Base-by-base conservation (phyloP, 768 basidiomycete genomes). In the Podaxis mareebaensis region DNA sequence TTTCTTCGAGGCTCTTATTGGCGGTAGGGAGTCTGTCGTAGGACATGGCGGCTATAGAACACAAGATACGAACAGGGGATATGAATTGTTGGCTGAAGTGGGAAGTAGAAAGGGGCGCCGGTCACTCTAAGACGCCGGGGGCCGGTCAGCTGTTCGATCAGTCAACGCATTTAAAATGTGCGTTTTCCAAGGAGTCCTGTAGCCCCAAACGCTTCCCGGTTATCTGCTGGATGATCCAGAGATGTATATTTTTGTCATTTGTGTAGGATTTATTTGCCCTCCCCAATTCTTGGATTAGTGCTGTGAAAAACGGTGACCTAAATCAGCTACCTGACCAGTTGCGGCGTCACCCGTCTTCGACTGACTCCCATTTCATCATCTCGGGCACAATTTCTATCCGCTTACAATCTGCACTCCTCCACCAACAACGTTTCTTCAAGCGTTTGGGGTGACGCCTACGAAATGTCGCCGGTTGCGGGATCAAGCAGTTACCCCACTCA, bases 1-100 rank as follows among this genome's bases (percentile, higher is more conserved):
- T 81, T 28, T 88, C 86, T 56, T 86, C 82, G n/a, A 73, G 52
- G 55, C 65, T 73, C 60, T 73, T 74, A 26, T 67, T 57, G 38
- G 71, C 61, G 28, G 64, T 59, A 28, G 69, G 70, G 28, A 75
- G 69, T 63, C 77, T 79, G 65, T 70, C 71, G 69, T 82, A 80
- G 20, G 76, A 73, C 77, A 79, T 78, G 53, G 44, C 66, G 30
- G 69, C 22, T 36, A 39, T 52, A 36, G 42, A 51, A 30, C 28
- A 48, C 24, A 52, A 54, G 60, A 56, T 42, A 13, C 11, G 28
- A 24, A 17, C 33, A 44, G 28, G 58, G 40, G 38, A 24, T 36
- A 33, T 17, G 33, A 12, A 42, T 22, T 26, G 54, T 42, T 40
- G 13, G 12, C 48, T 39, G 36, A 53, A 20, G 15, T 11, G 24